Base-by-base conservation (phyloP, 345 rosid genomes). In the Barbarea vulgaris region DNA sequence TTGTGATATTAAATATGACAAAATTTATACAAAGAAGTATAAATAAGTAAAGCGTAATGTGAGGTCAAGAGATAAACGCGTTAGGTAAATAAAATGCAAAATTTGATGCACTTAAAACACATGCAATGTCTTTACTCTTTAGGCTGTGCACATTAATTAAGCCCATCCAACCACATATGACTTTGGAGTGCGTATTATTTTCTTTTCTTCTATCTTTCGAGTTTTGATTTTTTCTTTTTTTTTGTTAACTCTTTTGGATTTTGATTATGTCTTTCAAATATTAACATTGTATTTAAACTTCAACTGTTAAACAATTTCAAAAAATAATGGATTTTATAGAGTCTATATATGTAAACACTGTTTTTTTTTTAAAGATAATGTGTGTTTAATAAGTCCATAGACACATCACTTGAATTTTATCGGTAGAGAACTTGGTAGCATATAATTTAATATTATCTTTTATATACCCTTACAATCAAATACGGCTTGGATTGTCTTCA, bases 101-200 rank as follows among this genome's bases (percentile, higher is more conserved):
- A 37, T 1, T 52, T 68, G 62, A 39, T 39, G 18, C 8, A 53
- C 52, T 53, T 19, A 37, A 67, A 17, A 68, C 63, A 68, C 63
- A 68, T 53, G 51, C 64, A 54, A 54, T n/a, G 52, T 68, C 18
- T 27, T 69, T 69, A 30, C 39, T 68, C 18, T 27, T 69, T 69
- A 30, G 30, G 64, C 34, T 69, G 30, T 42, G 30, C 28, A 57
- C 42, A 55, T 55, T 69, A 39, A 27, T 41, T 54, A 39, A 37
- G 28, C 62, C 64, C 64, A 68, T n/a, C 59, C 14, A 51, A 50
- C 70, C 17, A 66, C 59, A 37, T 30, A 2, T 1, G 11, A 46
- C 2, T 24, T 24, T 24, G n/a, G n/a, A n/a, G n/a, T n/a, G n/a
- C n/a, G 8, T 30, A 8, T 17, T 15, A 4, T 30, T 30, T 15